Conservation (phyloP, 139 green algal species). For the Astrephomene gubernaculifera region DNA sequence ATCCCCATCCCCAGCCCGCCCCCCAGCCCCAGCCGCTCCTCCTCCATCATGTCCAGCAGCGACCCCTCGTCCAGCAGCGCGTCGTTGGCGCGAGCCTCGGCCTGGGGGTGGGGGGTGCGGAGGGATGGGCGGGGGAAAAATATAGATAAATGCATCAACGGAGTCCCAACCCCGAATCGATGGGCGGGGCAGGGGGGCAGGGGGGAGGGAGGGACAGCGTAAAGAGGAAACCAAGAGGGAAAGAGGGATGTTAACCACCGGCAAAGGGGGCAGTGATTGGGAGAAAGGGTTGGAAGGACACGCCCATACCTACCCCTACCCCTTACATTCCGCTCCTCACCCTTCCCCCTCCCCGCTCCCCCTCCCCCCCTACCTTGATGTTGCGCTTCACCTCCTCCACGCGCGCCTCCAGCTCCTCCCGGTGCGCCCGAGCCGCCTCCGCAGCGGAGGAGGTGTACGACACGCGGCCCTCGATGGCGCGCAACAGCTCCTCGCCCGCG, state of each 20-base stretch:
- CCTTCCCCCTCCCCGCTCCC: background rate
- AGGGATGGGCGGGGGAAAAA: background rate
- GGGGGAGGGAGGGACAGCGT: background rate
- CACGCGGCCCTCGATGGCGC: constrained; percentile 46
- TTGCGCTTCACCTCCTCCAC: constrained; percentile 22
- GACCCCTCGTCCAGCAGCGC: background rate
- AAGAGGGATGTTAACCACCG: background rate
- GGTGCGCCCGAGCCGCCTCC: constrained; percentile 12
- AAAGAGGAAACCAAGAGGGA: background rate
- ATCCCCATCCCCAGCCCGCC: constrained; percentile 11
- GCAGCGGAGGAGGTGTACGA: background rate
- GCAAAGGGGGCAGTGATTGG: background rate
- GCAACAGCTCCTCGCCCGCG: constrained; percentile 27
- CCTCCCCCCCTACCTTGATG: constrained; percentile 35
- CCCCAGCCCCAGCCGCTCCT: background rate
- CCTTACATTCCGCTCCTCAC: background rate
- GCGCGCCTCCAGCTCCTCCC: constrained; percentile 41
- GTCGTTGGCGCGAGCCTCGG: constrained; percentile 23
- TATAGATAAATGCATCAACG: too few species aligned
- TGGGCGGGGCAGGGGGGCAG: background rate
- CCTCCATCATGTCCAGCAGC: constrained; percentile 21
- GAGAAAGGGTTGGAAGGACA: background rate
- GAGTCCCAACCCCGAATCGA: background rate
- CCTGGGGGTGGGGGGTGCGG: background rate
- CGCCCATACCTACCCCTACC: background rate